Evolutionary conservation across 2,329 filamentous ascomycete species (phyloP), one percentile per base, ranked within the genome.

Genomic region (Xylaria digitata): DNA sequence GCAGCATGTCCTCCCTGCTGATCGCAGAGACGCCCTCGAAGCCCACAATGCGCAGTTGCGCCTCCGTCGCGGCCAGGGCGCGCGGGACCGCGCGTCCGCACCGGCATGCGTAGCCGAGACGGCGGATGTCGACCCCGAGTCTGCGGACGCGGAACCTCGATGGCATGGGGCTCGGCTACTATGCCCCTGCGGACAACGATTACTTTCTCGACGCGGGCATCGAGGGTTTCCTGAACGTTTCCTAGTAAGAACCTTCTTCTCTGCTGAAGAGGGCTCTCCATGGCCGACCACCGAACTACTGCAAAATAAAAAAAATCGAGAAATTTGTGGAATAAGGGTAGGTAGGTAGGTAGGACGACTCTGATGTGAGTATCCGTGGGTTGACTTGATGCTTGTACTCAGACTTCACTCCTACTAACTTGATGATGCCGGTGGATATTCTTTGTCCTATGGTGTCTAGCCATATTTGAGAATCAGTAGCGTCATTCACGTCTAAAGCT

Each of bases 51-150:
- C 37, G 26, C 3, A 43, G 59, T 3, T 40, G 26, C 30, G 30
- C 50, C 15, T 13, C 21, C 11, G 17, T 19, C n/a, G 19, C 43
- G 7, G 26, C 19, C 2, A 46, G 19, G n/a, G 43, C 30, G 13
- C 37, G 40, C 5, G 23, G 43, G 45, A 52, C 6, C 15, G 49
- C 32, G 2, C 8, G 13, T 13, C 59, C 37, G n/a, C n/a, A 30
- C 3, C 43, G 23, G n/a, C 6, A 11, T 8, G 11, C 3, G 5
- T 15, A 40, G 4, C 37, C 37, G 23, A 23, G 40, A 7, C 46
- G 61, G 1, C 46, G 46, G 54, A 58, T 9, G 30, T 64, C 61
- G n/a, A 46, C 17, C 6, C 13, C 17, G 3, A 58, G 37, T 58
- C 46, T 46, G 3, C 42, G 13, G 30, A 49, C 7, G 1, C 30